Base-by-base conservation (phyloP, 2,329 filamentous ascomycete species). In the Sclerotinia spermophila region DNA sequence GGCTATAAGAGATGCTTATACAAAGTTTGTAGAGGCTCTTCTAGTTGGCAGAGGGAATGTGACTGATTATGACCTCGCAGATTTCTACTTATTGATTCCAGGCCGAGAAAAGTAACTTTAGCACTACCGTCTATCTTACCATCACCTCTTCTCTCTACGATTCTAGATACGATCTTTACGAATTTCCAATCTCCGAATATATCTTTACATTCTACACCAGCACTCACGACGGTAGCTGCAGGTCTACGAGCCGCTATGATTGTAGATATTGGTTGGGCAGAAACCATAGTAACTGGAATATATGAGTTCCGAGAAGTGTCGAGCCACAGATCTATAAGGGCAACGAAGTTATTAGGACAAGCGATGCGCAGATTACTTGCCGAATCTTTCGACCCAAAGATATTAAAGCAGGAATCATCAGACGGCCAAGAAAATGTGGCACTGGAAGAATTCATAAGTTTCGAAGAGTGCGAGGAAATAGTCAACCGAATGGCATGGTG, bases 241-340 rank as follows among this genome's bases (percentile, higher is more conserved):
- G 96, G 96, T 0, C 83, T 97, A 55, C 89, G 96, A 21, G 93
- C 92, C n/a, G 93, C 91, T 1, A 81, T 99, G 56, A 88, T 98
- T 0, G 85, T 99, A 51, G 94, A 99, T 78, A 86, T 99, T 72
- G 96, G 95, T 58, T 99, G 96, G 96, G 86, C 89, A 56, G 96
- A 98, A 80, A 97, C 94, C 0, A 86, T 90, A 0, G 87, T 96
- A 33, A 97, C 93, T 0, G 92, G 90, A 8, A 86, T 98, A 10
- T 98, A 94, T 78, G 96, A 99, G 81, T 97, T 94, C 79, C 90
- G 92, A 68, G 94, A 97, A 79, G 88, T 97, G 1, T 84, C 86
- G 24, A 88, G 88, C 68, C 87, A 85, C 70, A 86, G 92, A 68
- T 95, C 88, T 53, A 84, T 92, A 21, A 86, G 96, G 74, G 94